phyloP scores from a whole-genome alignment of 2,329 filamentous ascomycete genomes.

The Ophiognomonia clavigignenti-juglandacearum region DNA sequence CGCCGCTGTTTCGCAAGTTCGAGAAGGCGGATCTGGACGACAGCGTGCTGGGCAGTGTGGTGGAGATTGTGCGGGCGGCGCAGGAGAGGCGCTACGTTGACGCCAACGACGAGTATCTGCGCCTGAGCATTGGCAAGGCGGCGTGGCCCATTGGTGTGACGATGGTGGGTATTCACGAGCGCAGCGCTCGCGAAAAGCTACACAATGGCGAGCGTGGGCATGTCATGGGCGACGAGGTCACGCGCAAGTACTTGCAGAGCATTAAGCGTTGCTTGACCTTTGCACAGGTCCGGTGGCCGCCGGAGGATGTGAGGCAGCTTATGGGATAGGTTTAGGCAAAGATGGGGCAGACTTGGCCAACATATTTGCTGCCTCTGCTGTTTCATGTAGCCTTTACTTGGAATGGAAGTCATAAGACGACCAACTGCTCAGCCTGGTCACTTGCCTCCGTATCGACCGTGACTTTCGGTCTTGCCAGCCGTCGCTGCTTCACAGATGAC shows the following conservation, averaged over 20 bases:
- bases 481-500: too few relatives aligned
- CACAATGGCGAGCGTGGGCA: slow-evolving; percentile 85
- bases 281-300: slow-evolving; percentile 94
- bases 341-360: neutral
- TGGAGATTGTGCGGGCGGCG: slow-evolving; percentile 87
- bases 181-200: slow-evolving; percentile 90
- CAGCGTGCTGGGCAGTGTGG: slow-evolving; percentile 72
- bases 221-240: slow-evolving; percentile 95
- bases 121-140: slow-evolving; percentile 90
- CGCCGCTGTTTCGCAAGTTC: slow-evolving; percentile 83
- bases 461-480: too few relatives aligned
- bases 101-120: slow-evolving; percentile 91
- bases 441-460: too few relatives aligned
- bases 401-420: too few relatives aligned
- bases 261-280: slow-evolving; percentile 97
- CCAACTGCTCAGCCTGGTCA: too few relatives aligned
- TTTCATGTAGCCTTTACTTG: neutral
- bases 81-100: slow-evolving; percentile 91
- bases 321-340: slow-evolving; percentile 64
- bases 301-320: slow-evolving; percentile 83
- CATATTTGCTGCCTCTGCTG: too few relatives aligned
- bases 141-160: slow-evolving; percentile 99
- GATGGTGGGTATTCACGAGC: slow-evolving; percentile 99
- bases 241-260: slow-evolving; percentile 92
- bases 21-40: slow-evolving; percentile 77